Base-by-base conservation (phyloP, 2,329 filamentous ascomycete species). In the Xylaria digitata region DNA sequence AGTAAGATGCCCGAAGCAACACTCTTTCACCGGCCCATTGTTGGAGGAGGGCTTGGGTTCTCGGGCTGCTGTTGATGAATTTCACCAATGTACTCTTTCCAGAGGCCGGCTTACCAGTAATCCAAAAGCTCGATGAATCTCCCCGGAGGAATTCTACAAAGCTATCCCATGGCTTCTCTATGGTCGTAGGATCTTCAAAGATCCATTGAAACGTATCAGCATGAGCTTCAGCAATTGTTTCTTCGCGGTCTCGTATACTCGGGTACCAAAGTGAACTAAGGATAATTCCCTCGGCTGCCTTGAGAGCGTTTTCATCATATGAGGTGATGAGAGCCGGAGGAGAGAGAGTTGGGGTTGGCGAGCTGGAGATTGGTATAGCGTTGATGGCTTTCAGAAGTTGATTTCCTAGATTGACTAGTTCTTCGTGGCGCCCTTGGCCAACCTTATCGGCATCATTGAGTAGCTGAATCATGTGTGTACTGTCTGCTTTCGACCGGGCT, bases 1-100 rank as follows among this genome's bases (percentile, higher is more conserved):
- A 74, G 21, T 68, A 73, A 0, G 70, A 66, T 9, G 67, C 68
- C 13, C 1, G 34, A 4, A 73, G 19, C 7, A 73, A 8, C 6
- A 46, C 11, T 26, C 26, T 65, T 4, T 61, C 45, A 1, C 64
- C 65, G 2, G 65, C 43, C 72, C 72, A 73, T 9, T 48, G 30
- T n/a, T 59, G 2, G 3, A 76, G 70, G 15, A 69, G 32, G 2
- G 63, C n/a, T n/a, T 48, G 21, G 3, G 70, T 74, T 50, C 54
- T 66, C 1, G 53, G 54, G 8, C 68, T 57, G 3, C 52, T 19
- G 0, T 53, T 56, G 2, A 75, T 58, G 34, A 70, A 75, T 26
- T 74, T 75, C 68, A 74, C 69, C 32, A 74, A 54, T 1, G 73
- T 75, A 34, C 63, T 71, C 23, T 75, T 75, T 5, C 74, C 74